These are phyloP conservation scores for Plasmodium coatneyi DNA, from an alignment of 169 alveolate genomes.

Conservation along the genomic window DNA sequence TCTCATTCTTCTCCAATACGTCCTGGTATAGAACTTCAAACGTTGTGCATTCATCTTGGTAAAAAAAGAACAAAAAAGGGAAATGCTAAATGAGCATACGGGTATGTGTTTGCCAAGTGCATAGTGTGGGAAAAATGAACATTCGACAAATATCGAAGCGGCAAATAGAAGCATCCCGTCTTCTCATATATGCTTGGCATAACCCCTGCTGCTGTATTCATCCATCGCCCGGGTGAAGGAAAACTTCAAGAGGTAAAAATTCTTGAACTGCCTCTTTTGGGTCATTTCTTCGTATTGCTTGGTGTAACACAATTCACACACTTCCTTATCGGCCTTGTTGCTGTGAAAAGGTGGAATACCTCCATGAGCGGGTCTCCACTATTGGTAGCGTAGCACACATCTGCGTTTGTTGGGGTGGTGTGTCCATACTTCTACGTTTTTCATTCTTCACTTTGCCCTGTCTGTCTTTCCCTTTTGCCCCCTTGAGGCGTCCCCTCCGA, in stretches of 20 bases:
- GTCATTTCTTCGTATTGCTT: conserved; percentile 53
- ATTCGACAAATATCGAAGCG: background rate
- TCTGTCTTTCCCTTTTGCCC: background rate
- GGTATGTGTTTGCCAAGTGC: background rate
- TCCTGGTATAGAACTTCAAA: conserved; percentile 64
- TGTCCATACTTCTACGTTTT: background rate
- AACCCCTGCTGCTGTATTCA: conserved; percentile 55
- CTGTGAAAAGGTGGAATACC: conserved; percentile 13
- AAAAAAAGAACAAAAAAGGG: conserved; percentile 13
- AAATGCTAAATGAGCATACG: background rate
- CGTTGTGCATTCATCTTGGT: conserved; percentile 50
- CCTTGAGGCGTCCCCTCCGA: background rate
- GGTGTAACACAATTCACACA: conserved; percentile 36
- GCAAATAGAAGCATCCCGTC: background rate
- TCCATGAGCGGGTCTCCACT: background rate
- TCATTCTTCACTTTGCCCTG: background rate
- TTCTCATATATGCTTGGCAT: background rate
- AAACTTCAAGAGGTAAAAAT: conserved; percentile 57
- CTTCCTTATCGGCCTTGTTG: conserved; percentile 12
- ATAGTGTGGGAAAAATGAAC: background rate
- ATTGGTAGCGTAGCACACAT: background rate
- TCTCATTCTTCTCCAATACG: conserved; percentile 26
- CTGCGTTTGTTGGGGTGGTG: background rate
- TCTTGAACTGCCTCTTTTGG: conserved; percentile 37
- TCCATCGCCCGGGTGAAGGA: conserved; percentile 40